Conservation (phyloP, 495 filamentous ascomycete species). For the Astrothelium macrocarpum region DNA sequence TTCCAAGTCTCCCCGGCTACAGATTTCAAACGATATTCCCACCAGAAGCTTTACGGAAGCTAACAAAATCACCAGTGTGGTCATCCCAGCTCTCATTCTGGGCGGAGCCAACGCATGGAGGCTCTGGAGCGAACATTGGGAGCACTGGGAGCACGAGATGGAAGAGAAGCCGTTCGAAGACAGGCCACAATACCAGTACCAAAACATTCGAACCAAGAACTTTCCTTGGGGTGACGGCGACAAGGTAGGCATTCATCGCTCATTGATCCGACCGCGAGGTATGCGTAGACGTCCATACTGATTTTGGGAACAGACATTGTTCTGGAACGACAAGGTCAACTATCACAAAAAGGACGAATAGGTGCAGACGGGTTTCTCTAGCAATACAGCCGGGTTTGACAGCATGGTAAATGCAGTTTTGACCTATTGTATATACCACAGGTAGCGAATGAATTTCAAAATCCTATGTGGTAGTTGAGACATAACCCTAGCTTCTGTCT, state of each 20-base stretch:
- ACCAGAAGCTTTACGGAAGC: background rate
- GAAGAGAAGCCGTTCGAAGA: conserved; percentile 85
- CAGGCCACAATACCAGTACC: conserved; percentile 79
- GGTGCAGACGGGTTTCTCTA: background rate
- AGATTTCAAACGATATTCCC: background rate
- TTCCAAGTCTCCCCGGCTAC: background rate
- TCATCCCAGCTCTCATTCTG: conserved; percentile 59
- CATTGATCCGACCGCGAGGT: no score
- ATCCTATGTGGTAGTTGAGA: background rate
- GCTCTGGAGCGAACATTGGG: conserved; percentile 92
- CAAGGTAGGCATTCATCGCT: conserved; percentile 61
- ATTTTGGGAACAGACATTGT: conserved; percentile 23
- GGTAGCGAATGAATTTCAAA: background rate
- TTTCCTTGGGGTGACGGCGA: conserved; percentile 88
- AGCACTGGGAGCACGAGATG: conserved; percentile 91
- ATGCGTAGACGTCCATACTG: no score
- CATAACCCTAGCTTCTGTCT: background rate
- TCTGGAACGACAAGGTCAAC: conserved; percentile 90
- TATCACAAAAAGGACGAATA: conserved; percentile 88
- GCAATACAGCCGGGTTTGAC: no score
- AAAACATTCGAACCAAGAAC: conserved; percentile 87
- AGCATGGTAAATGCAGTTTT: background rate
- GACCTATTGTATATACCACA: background rate
- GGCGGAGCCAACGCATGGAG: conserved; percentile 70
- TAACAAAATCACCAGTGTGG: conserved; percentile 40